phyloP scores from a whole-genome alignment of 352 stramenopile species.

The Thalassiosira mediterranea region DNA sequence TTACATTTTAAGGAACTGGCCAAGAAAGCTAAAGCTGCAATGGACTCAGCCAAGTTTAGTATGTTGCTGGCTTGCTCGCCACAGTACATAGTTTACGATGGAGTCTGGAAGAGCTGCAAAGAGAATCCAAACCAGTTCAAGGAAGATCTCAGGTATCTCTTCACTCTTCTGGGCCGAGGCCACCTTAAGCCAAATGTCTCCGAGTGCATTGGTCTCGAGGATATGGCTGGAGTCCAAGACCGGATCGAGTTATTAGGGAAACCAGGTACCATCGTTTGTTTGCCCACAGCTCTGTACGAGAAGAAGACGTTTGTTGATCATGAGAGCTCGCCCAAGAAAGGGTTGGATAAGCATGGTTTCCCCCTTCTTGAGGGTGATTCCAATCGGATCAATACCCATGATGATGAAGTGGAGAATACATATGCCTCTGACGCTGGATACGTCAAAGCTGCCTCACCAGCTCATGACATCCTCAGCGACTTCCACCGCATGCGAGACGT shows the following conservation, averaged over 20 bases:
- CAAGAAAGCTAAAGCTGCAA: conserved; percentile 22
- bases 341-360: too few species aligned
- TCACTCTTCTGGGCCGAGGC: conserved; percentile 37
- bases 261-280: conserved; percentile 41
- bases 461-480: too few species aligned
- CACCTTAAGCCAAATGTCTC: conserved; percentile 30
- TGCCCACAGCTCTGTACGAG: conserved; percentile 48
- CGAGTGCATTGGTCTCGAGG: conserved; percentile 43
- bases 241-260: conserved; percentile 47
- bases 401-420: too few species aligned
- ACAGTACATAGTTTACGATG: conserved; percentile 47
- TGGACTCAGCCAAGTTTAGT: conserved; percentile 39
- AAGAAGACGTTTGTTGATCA: conserved; percentile 22
- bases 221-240: conserved; percentile 49
- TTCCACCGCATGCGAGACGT: too few species aligned
- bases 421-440: too few species aligned
- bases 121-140: conserved; percentile 42
- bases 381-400: too few species aligned
- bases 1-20: conserved; percentile 26
- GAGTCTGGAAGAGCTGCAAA: conserved; percentile 42
- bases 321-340: conserved; percentile 65
- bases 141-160: conserved; percentile 51
- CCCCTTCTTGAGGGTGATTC: too few species aligned
- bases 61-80: conserved; percentile 33
- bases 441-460: too few species aligned